Percentiles rank a stretch among this genome's conserved stretches.
Conservation (phyloP, 208 protist species). For the Leishmania guyanensis region DNA sequence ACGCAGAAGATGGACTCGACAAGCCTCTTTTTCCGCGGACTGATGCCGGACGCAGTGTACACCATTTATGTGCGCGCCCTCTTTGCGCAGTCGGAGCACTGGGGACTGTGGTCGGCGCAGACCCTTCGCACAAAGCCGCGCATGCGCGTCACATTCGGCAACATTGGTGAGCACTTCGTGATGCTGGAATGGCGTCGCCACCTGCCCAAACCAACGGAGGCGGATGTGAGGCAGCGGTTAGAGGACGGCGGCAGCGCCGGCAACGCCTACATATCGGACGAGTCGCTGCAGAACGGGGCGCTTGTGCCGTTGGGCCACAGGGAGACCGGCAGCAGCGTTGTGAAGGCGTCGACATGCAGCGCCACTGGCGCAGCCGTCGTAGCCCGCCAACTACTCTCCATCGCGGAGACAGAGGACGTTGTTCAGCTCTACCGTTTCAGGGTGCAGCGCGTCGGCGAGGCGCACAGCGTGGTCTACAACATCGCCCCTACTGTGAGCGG, state of each 20-base stretch:
- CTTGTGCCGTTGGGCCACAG: slow-evolving; percentile 5
- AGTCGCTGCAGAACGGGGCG: slow-evolving; percentile 4
- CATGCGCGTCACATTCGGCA: slow-evolving; percentile 87
- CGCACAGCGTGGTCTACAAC: slow-evolving; percentile 70
- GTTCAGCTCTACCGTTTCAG: slow-evolving; percentile 89
- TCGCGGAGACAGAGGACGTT: slow-evolving; percentile 75
- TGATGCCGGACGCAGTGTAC: slow-evolving; percentile 89
- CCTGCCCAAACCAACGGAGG: slow-evolving; percentile 48
- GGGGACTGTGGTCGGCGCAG: slow-evolving; percentile 85
- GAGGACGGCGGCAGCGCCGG: slow-evolving; percentile 5
- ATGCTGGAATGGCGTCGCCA: slow-evolving; percentile 91
- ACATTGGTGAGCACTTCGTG: slow-evolving; percentile 92
- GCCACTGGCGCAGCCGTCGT: neutral
- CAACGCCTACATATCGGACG: neutral
- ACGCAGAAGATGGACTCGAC: slow-evolving; percentile 70
- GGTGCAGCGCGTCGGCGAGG: slow-evolving; percentile 79
- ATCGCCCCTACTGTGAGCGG: slow-evolving; percentile 78
- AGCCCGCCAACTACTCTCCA: slow-evolving; percentile 6
- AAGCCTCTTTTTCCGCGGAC: slow-evolving; percentile 85
- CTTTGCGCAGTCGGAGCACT: slow-evolving; percentile 75
- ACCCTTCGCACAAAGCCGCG: slow-evolving; percentile 83
- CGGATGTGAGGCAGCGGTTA: slow-evolving; percentile 24
- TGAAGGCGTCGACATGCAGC: neutral
- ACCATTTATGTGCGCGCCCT: slow-evolving; percentile 78
- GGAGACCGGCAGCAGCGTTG: too few relatives aligned